A percentile compares a stretch with the other conserved stretches of the same genome.
Conservation (phyloP, 306 rosid genomes). For the peach (Prunus persica) region DNA sequence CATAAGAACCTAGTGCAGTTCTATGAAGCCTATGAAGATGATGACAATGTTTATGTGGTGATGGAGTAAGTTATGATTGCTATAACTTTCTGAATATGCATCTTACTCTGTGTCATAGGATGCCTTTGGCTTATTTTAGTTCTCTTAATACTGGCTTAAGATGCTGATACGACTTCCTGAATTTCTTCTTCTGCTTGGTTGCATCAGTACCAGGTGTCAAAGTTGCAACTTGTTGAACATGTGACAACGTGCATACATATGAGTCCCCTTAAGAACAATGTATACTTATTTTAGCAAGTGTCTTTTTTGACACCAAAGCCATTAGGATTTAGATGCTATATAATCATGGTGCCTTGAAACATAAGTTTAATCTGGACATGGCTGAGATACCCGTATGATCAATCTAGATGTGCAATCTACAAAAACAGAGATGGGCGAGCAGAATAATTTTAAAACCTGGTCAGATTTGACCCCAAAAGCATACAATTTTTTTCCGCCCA, state of each 20-base stretch:
- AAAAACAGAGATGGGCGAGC: background rate
- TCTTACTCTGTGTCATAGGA: background rate
- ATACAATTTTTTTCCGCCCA: background rate
- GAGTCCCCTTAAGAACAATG: background rate
- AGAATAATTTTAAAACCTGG: background rate
- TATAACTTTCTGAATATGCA: background rate
- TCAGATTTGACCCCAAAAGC: background rate
- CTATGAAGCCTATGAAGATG: constrained; percentile 83
- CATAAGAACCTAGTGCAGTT: constrained; percentile 79
- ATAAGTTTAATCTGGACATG: background rate
- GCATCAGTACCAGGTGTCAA: background rate
- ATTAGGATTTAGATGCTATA: background rate
- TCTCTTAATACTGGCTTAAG: background rate
- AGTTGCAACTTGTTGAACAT: background rate
- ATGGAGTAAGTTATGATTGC: constrained; percentile 75
- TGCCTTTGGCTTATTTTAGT: background rate
- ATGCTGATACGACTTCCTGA: background rate
- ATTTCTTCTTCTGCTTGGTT: background rate
- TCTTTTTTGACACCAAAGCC: background rate
- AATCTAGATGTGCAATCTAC: background rate
- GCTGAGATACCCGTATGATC: background rate
- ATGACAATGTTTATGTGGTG: constrained; percentile 63
- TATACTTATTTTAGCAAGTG: background rate
- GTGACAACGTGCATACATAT: background rate
- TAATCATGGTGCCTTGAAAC: background rate